Percentiles rank a stretch among this genome's conserved stretches.
These are phyloP conservation scores for Aureobasidium sp. DNA, from an alignment of 2,329 filamentous ascomycete genomes.

Conservation along the genomic window DNA sequence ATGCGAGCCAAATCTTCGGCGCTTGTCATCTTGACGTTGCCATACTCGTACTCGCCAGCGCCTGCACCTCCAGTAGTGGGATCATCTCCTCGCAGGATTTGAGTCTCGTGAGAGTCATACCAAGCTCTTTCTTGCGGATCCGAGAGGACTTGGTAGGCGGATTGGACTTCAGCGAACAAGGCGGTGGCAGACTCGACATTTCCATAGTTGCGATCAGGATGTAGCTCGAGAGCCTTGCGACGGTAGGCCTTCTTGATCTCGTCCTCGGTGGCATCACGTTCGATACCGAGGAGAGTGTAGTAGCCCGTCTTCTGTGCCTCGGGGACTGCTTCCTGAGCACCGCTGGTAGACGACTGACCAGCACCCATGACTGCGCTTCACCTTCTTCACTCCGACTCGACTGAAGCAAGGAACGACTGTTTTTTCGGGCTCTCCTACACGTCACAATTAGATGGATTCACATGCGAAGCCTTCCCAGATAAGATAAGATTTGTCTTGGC, in stretches of 20 bases:
- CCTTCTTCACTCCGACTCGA: background rate
- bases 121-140: conserved; percentile 92
- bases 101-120: conserved; percentile 91
- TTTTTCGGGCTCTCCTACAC: background rate
- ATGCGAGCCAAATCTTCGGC: conserved; percentile 69
- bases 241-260: conserved; percentile 96
- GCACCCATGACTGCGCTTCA: conserved; percentile 34
- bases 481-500: background rate
- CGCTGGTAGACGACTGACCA: conserved; percentile 33
- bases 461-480: background rate
- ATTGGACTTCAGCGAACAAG: conserved; percentile 83
- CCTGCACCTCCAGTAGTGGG: conserved; percentile 30
- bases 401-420: background rate
- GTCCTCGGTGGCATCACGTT: conserved; percentile 65
- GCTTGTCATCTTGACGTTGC: conserved; percentile 68
- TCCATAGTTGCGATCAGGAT: conserved; percentile 88
- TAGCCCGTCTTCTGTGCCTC: conserved; percentile 59
- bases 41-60: conserved; percentile 49
- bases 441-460: background rate
- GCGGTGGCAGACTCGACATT: conserved; percentile 75
- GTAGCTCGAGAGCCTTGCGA: conserved; percentile 80
- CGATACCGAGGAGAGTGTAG: conserved; percentile 74
- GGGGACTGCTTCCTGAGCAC: conserved; percentile 20
- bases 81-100: conserved; percentile 65
- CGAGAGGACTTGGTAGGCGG: conserved; percentile 91